A percentile compares a stretch with the other conserved stretches of the same genome.
These are phyloP conservation scores for Apiospora marii DNA, from an alignment of 2,329 filamentous ascomycete genomes.

Conservation along the genomic window DNA sequence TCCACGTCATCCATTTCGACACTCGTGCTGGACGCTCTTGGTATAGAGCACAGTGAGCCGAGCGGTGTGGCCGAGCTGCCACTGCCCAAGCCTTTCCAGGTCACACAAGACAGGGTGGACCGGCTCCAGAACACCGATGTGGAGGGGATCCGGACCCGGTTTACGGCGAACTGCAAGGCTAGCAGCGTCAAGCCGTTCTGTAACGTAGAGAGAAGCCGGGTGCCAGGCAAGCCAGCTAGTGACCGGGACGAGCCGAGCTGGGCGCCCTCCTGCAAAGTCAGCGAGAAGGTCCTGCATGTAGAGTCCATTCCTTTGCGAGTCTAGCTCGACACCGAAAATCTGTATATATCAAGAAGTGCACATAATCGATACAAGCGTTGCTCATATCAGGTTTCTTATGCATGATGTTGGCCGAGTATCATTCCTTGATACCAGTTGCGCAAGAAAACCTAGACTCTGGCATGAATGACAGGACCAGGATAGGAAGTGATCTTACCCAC, in stretches of 20 bases:
- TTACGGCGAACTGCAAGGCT: conserved; percentile 25
- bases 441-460: too few species aligned
- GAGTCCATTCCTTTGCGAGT: not conserved
- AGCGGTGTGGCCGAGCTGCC: conserved; percentile 35
- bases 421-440: too few species aligned
- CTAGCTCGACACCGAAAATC: not conserved
- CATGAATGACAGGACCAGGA: too few species aligned
- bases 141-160: conserved; percentile 24
- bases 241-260: not conserved
- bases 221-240: not conserved
- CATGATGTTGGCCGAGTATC: too few species aligned
- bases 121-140: conserved; percentile 31
- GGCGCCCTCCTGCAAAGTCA: not conserved
- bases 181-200: conserved; percentile 34
- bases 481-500: too few species aligned
- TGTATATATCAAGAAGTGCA: not conserved
- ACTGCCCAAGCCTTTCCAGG: conserved; percentile 40
- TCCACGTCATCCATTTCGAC: conserved; percentile 40
- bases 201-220: conserved; percentile 24
- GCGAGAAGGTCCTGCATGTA: not conserved
- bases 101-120: conserved; percentile 38
- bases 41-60: conserved; percentile 33
- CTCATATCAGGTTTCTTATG: too few species aligned
- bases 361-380: too few species aligned
- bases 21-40: conserved; percentile 35